Conservation (phyloP, 176 grass and related monocot species). For the Zea mays region DNA sequence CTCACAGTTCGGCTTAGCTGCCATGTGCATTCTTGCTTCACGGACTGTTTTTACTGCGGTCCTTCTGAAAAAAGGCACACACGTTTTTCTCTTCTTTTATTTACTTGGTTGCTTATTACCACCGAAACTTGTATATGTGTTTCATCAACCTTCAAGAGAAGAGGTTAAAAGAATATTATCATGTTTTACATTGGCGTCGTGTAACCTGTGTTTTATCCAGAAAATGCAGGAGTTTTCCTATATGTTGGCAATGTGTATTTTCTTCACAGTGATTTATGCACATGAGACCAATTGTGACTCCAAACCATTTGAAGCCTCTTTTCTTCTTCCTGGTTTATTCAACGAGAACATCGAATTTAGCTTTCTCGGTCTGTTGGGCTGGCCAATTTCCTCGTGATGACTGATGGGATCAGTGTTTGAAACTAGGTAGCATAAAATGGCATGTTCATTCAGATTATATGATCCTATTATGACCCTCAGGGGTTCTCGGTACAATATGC, state of each 20-base stretch:
- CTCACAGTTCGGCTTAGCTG: not conserved
- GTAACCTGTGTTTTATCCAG: not conserved
- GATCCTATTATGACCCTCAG: not conserved
- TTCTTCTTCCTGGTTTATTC: not conserved
- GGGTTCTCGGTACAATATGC: not conserved
- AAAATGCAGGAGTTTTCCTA: not conserved
- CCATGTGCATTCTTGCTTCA: not conserved
- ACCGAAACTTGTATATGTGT: constrained; percentile 8
- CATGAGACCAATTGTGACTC: not conserved
- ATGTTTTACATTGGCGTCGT: not conserved
- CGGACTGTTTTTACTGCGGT: not conserved
- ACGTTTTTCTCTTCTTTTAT: not conserved
- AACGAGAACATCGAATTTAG: not conserved
- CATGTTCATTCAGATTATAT: not conserved
- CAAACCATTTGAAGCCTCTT: not conserved
- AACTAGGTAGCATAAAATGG: constrained; percentile 2
- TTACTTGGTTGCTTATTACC: not conserved
- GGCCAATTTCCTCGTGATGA: not conserved
- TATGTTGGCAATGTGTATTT: not conserved
- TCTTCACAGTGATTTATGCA: not conserved
- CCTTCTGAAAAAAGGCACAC: not conserved
- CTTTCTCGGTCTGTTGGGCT: not conserved
- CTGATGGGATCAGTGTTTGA: not conserved
- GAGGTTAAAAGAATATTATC: not conserved
- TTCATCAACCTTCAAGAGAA: not conserved